phyloP scores from a whole-genome alignment of 257 asterid species.

The Marsdenia floribunda region DNA sequence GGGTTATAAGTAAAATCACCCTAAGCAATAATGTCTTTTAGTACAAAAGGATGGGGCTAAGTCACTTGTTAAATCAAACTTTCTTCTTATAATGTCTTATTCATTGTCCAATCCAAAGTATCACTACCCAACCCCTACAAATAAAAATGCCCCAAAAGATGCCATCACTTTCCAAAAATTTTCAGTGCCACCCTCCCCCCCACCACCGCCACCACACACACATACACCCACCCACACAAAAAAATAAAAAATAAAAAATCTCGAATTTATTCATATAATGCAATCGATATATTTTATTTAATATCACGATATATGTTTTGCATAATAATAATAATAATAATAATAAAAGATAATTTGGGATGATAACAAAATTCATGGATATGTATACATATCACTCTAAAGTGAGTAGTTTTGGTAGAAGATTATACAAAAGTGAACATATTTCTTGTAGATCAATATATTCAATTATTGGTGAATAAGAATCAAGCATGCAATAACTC shows the following conservation, averaged over 20 bases:
- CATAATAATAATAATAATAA: too few relatives aligned
- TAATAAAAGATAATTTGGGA: too few relatives aligned
- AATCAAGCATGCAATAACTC: neutral
- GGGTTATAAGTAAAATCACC: neutral
- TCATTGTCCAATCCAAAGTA: constrained; percentile 8
- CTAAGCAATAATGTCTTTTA: neutral
- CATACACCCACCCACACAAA: too few relatives aligned
- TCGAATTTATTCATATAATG: too few relatives aligned
- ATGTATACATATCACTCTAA: too few relatives aligned
- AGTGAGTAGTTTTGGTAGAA: too few relatives aligned
- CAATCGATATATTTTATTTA: too few relatives aligned
- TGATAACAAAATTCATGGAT: too few relatives aligned
- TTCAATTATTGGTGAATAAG: constrained; percentile 17
- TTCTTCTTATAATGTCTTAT: neutral
- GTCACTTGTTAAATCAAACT: neutral
- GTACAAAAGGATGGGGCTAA: constrained; percentile 1
- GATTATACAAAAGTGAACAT: neutral
- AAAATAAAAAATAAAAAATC: too few relatives aligned
- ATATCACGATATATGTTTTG: too few relatives aligned
- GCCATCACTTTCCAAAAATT: neutral
- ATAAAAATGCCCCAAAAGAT: neutral
- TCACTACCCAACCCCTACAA: constrained; percentile 4
- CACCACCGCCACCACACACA: too few relatives aligned
- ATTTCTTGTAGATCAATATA: neutral
- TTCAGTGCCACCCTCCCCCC: neutral